These are phyloP conservation scores for Ophiorrhiza pumila DNA, from an alignment of 257 asterid species.

Conservation along the genomic window DNA sequence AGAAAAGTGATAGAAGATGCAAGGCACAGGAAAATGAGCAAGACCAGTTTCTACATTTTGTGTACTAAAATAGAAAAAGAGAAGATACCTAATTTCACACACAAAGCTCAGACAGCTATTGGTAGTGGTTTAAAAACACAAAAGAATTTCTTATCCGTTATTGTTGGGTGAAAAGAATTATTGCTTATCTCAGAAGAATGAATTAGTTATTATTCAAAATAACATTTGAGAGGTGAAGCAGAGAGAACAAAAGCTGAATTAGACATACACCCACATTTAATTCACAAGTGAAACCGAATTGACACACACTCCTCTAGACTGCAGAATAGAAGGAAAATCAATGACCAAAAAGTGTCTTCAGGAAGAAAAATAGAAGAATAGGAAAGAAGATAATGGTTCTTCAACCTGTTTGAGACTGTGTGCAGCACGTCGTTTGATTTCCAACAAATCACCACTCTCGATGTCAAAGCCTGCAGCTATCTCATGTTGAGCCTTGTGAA, in stretches of 20 bases:
- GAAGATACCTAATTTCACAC: background rate
- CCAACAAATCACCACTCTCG: slow-evolving; percentile 63
- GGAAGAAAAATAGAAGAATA: background rate
- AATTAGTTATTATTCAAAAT: background rate
- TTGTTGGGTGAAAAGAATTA: background rate
- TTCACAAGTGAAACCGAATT: background rate
- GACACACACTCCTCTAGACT: background rate
- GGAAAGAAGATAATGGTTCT: background rate
- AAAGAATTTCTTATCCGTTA: background rate
- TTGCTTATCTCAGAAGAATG: background rate
- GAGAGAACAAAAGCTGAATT: background rate
- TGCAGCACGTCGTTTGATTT: slow-evolving; percentile 80
- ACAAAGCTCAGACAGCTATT: background rate
- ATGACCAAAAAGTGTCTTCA: too few species aligned
- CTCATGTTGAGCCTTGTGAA: slow-evolving; percentile 93
- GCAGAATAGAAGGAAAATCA: background rate
- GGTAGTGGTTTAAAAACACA: background rate
- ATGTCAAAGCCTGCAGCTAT: slow-evolving; percentile 86
- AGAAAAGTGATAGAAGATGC: background rate
- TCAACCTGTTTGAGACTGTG: slow-evolving; percentile 84
- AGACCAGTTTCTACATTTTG: background rate
- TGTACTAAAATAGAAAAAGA: background rate
- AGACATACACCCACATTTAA: too few species aligned
- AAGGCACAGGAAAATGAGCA: background rate
- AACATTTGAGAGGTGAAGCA: background rate